Evolutionary conservation across 257 asterid genomes (phyloP).

Genomic region (Plantago ovata): DNA sequence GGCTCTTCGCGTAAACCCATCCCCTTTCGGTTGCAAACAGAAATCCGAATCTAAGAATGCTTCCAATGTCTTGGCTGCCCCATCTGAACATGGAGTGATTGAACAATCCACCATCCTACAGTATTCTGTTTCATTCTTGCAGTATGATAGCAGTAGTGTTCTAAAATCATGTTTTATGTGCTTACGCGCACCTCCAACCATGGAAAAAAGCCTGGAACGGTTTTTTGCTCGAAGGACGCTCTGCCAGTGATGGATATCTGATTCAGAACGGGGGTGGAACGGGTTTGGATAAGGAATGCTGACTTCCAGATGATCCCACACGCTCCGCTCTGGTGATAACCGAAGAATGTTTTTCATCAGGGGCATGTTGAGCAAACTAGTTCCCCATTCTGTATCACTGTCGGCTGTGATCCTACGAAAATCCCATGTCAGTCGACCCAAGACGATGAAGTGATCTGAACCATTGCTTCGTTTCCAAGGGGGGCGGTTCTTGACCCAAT

Average conservation of each 20-base stretch:
- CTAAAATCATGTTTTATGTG: conserved; percentile 33
- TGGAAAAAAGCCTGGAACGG: conserved; percentile 24
- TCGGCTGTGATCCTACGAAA: conserved; percentile 39
- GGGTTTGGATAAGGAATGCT: conserved; percentile 40
- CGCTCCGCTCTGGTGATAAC: conserved; percentile 19
- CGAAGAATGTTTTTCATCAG: conserved; percentile 44
- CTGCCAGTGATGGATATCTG: conserved; percentile 30
- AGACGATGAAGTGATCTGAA: conserved; percentile 52
- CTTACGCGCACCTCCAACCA: conserved; percentile 32
- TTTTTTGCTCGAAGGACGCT: conserved; percentile 13
- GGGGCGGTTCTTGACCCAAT: conserved; percentile 36
- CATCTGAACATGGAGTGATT: conserved; percentile 22
- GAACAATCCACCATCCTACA: conserved; percentile 33
- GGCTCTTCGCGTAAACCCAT: conserved; percentile 36
- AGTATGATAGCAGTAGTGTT: conserved; percentile 22
- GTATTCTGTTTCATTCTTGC: conserved; percentile 17
- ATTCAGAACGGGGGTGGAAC: conserved; percentile 30
- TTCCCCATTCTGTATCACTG: conserved; percentile 57
- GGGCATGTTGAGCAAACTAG: conserved; percentile 47
- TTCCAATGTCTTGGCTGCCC: conserved; percentile 31
- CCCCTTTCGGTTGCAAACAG: conserved; percentile 45
- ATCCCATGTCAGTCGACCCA: conserved; percentile 69
- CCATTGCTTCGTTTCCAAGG: conserved; percentile 40
- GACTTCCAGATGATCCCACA: conserved; percentile 27
- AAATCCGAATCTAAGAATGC: conserved; percentile 36